Base-by-base conservation (phyloP, 1,284 basidiomycete genomes). In the Rugosomyces carneus region DNA sequence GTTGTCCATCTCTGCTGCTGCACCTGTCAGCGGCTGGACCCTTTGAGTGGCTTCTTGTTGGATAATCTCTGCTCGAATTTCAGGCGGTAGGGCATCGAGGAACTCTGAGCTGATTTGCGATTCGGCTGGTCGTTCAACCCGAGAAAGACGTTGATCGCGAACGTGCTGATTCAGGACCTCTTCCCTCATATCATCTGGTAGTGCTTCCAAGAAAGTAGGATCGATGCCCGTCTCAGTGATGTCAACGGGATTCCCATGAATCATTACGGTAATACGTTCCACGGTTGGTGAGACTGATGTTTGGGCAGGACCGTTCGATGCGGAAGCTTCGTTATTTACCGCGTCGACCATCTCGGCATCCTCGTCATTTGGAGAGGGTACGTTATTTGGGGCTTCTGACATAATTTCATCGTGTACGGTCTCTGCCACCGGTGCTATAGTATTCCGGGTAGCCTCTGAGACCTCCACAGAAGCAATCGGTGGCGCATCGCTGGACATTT, bases 191-290 rank as follows among this genome's bases (percentile, higher is more conserved):
- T 99, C 95, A 61, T 99, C 96, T 0, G 96, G 96, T 20, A 99
- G 70, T 15, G 96, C 96, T 66, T 98, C 93, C 44, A 99, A 71
- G 78, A 99, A 99, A 7, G 91, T 94, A 1, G 94, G 93, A 62
- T 99, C 96, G 59, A 99, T 98, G 6, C 96, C 96, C 11, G 93
- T 95, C 59, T 98, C 93, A 7, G 96, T 99, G 60, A 99, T 99
- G 62, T 99, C 96, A 23, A 99, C 90, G n/a, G 84, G 77, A 52
- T 81, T 88, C 40, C 95, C 96, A 62, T 94, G 88, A 48, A 99
- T 90, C 64, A 78, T 76, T 58, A 98, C 87, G 1, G 87, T 90
- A 10, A 94, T 74, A 32, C 93, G 70, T 48, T 69, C 61, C 15
- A 61, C 51, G n/a, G 60, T 48, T 42, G 53, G 51, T 9, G 60